Evolutionary conservation across 2,329 filamentous ascomycete species (phyloP).

Genomic region (Beauveria varroae): DNA sequence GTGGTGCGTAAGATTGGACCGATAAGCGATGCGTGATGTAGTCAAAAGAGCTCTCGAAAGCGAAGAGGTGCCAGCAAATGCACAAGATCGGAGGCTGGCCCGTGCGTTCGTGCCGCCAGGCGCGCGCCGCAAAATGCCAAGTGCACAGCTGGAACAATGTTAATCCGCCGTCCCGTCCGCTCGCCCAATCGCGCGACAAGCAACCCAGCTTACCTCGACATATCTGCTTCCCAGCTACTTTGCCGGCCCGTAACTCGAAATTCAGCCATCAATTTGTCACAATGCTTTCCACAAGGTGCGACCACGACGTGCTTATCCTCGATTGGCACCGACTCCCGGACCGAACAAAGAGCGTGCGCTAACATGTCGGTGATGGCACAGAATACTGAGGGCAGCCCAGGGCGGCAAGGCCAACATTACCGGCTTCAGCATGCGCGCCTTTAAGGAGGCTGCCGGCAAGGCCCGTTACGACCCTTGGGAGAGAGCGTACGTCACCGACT

Average conservation of each 20-base stretch:
- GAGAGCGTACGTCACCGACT: constrained; percentile 42
- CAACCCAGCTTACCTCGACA: constrained; percentile 9
- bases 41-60: background rate
- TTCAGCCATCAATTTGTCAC: constrained; percentile 17
- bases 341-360: background rate
- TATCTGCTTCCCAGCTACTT: background rate
- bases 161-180: background rate
- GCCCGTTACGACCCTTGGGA: constrained; percentile 61
- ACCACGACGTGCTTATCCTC: background rate
- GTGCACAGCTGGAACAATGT: background rate
- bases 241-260: background rate
- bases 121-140: background rate
- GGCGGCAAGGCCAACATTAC: constrained; percentile 68
- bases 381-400: constrained; percentile 43
- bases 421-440: constrained; percentile 81
- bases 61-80: background rate
- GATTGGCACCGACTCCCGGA: background rate
- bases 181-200: constrained; percentile 7
- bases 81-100: background rate
- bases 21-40: constrained; percentile 5
- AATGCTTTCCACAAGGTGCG: constrained; percentile 35
- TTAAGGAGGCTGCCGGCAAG: constrained; percentile 62
- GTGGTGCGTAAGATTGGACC: background rate
- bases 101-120: background rate
- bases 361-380: constrained; percentile 14